Evolutionary conservation across 1,139 yeast genomes (phyloP), one percentile per base, ranked within the genome.

Genomic region (Saccharomyces hybrid): DNA sequence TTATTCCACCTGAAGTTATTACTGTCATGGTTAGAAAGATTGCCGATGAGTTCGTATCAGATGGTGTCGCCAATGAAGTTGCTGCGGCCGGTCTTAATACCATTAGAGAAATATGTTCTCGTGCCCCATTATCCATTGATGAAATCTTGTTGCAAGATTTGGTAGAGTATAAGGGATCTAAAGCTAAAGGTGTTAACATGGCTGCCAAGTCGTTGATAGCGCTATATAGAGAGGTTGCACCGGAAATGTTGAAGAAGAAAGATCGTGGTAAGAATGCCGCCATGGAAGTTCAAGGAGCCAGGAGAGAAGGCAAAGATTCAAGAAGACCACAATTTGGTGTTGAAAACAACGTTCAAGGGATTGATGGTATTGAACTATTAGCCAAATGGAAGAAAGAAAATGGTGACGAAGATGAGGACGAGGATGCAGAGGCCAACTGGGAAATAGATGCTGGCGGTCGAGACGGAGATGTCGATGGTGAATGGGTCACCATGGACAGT

Each of bases 81-180:
- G 97, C 98, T 9, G 90, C 97, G 51, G 98, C 98, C 3, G 99
- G 99, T 65, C 78, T 93, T 60, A 93, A 93, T 71, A 88, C 98
- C 5, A 91, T 93, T 58, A 78, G 98, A 62, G 99, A 93, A 72
- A 88, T 93, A 57, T 79, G 93, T 59, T 74, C 96, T 1, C 84
- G 99, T 75, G 95, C 96, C 8, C 98, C 99, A 20, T 77, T 93
- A 59, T 96, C 98, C 42, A 89, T 93, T 63, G 97, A 90, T 55
- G 83, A 86, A 53, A 82, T 91, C 1, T 75, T 93, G 56, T 76
- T 93, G 59, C 97, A 90, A 63, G 99, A 93, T 73, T 79, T 93
- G 70, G 80, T 87, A 9, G 96, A 84, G 61, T 93, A 93, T 72
- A 88, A 86, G 70, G 95, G 95, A 3, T 90, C 97, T 34, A 93